phyloP scores from a whole-genome alignment of 2,329 filamentous ascomycete genomes.

The Stylonectria norvegica region DNA sequence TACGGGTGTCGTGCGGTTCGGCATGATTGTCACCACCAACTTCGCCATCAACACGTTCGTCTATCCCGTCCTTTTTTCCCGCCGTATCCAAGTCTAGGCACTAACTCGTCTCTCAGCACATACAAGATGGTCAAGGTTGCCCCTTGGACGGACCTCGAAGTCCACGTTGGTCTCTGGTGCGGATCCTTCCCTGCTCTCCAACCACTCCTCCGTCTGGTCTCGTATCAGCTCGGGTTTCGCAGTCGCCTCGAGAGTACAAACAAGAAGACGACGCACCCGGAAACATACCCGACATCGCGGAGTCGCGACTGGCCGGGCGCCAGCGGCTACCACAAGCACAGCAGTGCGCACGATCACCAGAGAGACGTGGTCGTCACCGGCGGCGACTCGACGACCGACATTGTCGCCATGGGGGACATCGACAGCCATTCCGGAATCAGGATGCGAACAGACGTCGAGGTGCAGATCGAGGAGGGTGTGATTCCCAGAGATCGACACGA shows the following conservation, averaged over 20 bases:
- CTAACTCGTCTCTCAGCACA: slow-evolving; percentile 25
- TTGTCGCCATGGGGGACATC: slow-evolving; percentile 12
- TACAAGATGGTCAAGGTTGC: slow-evolving; percentile 35
- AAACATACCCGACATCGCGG: slow-evolving; percentile 6
- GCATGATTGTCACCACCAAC: slow-evolving; percentile 31
- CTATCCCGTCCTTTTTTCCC: too few species aligned
- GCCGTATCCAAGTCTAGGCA: background rate
- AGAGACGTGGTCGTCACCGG: slow-evolving; percentile 9
- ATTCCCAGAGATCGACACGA: slow-evolving; percentile 9
- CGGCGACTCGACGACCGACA: slow-evolving; percentile 12
- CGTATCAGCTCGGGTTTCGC: slow-evolving; percentile 10
- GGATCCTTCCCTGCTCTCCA: slow-evolving; percentile 40
- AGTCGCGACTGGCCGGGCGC: slow-evolving; percentile 14
- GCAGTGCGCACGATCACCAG: slow-evolving; percentile 2
- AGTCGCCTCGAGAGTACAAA: slow-evolving; percentile 15
- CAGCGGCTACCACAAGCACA: slow-evolving; percentile 12
- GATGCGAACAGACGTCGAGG: slow-evolving; percentile 20
- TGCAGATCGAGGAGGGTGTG: slow-evolving; percentile 18
- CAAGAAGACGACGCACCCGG: slow-evolving; percentile 19
- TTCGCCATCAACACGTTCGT: slow-evolving; percentile 32
- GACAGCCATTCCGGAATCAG: slow-evolving; percentile 13
- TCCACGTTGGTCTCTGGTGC: slow-evolving; percentile 42
- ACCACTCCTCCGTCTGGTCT: slow-evolving; percentile 34
- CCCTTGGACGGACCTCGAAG: slow-evolving; percentile 40
- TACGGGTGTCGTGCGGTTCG: slow-evolving; percentile 38